A percentile compares a stretch with the other conserved stretches of the same genome.
phyloP scores from a whole-genome alignment of 192 early-diverging fungal species.

The Rhizophlyctis rosea region DNA sequence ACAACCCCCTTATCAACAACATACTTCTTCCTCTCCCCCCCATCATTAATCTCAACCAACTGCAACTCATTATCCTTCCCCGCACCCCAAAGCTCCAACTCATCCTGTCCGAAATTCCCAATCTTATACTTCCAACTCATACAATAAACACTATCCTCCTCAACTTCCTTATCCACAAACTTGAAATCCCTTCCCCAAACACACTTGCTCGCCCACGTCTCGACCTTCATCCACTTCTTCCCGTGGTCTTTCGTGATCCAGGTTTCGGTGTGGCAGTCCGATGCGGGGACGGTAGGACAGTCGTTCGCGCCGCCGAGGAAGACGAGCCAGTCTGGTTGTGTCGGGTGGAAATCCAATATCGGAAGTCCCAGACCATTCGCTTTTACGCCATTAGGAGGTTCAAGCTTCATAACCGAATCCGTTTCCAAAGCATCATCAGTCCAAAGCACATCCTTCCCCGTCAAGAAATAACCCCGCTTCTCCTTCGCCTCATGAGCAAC shows the following conservation, averaged over 20 bases:
- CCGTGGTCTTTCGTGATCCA: conserved; percentile 73
- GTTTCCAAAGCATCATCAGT: conserved; percentile 60
- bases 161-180: conserved; percentile 45
- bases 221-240: conserved; percentile 65
- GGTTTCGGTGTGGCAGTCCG: conserved; percentile 66
- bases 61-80: conserved; percentile 68
- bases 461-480: conserved; percentile 52
- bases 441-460: conserved; percentile 28
- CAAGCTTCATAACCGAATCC: conserved; percentile 28
- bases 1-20: conserved; percentile 68
- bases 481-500: conserved; percentile 69
- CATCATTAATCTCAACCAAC: conserved; percentile 63
- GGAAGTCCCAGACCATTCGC: conserved; percentile 64
- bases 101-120: conserved; percentile 56
- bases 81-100: conserved; percentile 33
- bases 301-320: conserved; percentile 64
- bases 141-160: conserved; percentile 75
- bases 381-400: conserved; percentile 16
- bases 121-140: conserved; percentile 59
- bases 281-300: conserved; percentile 22
- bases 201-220: conserved; percentile 83
- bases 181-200: conserved; percentile 61
- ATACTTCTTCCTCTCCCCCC: conserved; percentile 34
- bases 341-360: conserved; percentile 85
- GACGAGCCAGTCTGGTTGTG: conserved; percentile 81